These are phyloP conservation scores for Microstegium vimineum DNA, from an alignment of 176 grass and related monocot species.

Conservation along the genomic window DNA sequence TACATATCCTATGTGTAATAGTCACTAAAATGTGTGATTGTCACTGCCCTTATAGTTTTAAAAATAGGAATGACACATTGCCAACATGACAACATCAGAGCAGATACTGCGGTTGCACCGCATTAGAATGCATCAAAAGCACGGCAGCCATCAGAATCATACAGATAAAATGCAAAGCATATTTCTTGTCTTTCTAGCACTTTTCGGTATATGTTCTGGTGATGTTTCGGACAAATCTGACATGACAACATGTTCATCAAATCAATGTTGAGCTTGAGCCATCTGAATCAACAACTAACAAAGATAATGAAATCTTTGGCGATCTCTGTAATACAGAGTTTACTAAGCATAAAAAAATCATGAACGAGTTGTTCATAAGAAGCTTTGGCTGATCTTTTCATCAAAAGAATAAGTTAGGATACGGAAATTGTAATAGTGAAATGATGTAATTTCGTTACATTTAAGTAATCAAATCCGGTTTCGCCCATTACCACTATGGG, in stretches of 20 bases:
- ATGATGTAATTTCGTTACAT: too few relatives aligned
- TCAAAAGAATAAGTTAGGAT: background rate
- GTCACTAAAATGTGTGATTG: background rate
- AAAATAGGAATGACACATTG: background rate
- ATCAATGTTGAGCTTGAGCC: background rate
- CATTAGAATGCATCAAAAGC: background rate
- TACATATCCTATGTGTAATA: background rate
- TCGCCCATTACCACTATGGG: too few relatives aligned
- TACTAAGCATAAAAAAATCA: background rate
- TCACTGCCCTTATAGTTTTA: background rate
- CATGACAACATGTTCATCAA: background rate
- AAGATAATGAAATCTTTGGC: background rate
- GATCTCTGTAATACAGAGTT: background rate
- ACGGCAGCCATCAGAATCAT: background rate
- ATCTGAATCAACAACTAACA: background rate
- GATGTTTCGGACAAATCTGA: background rate
- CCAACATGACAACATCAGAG: constrained; percentile 1
- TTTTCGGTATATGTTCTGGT: background rate
- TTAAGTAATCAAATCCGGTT: too few relatives aligned
- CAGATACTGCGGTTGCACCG: background rate
- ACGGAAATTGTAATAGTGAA: background rate
- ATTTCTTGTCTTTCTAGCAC: background rate
- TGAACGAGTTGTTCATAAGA: background rate
- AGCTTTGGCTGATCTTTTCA: background rate
- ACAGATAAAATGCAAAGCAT: background rate